Evolutionary conservation across 768 basidiomycete species (phyloP).

Genomic region (Podaxis sp.): DNA sequence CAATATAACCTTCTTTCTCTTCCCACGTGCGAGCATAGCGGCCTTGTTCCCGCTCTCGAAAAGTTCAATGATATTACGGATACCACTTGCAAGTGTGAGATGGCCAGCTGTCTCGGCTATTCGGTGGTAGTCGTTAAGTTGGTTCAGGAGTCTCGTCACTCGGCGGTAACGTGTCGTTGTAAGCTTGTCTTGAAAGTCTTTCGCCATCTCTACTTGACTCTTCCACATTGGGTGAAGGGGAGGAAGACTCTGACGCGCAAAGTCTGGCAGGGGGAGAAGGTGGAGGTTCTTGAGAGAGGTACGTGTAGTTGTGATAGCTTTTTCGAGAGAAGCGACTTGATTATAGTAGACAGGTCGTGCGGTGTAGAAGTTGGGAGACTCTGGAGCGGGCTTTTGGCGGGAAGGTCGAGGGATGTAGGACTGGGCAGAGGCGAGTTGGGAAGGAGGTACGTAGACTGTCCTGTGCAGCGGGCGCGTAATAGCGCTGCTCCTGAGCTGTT

Average conservation of each 20-base stretch:
- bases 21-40: constrained; percentile 43
- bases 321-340: constrained; percentile 64
- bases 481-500: constrained; percentile 6
- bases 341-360: constrained; percentile 76
- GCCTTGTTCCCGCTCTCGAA: constrained; percentile 69
- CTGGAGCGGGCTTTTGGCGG: constrained; percentile 38
- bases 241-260: constrained; percentile 59
- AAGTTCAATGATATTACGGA: constrained; percentile 52
- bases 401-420: constrained; percentile 4
- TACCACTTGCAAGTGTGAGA: constrained; percentile 49
- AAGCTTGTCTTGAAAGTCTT: constrained; percentile 57
- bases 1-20: constrained; percentile 57
- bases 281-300: constrained; percentile 59
- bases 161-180: constrained; percentile 71
- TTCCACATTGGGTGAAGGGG: constrained; percentile 70
- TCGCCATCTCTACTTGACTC: constrained; percentile 55
- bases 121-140: constrained; percentile 61
- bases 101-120: constrained; percentile 62
- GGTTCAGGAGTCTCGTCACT: constrained; percentile 58
- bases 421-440: constrained; percentile 15
- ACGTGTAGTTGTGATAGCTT: constrained; percentile 58
- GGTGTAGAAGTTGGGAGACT: constrained; percentile 83
- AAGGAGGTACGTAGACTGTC: constrained; percentile 16
- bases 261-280: constrained; percentile 78
- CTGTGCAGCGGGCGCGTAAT: not conserved